Evolutionary conservation across 306 rosid genomes (phyloP).

Genomic region (Pterocarpus macrocarpus): DNA sequence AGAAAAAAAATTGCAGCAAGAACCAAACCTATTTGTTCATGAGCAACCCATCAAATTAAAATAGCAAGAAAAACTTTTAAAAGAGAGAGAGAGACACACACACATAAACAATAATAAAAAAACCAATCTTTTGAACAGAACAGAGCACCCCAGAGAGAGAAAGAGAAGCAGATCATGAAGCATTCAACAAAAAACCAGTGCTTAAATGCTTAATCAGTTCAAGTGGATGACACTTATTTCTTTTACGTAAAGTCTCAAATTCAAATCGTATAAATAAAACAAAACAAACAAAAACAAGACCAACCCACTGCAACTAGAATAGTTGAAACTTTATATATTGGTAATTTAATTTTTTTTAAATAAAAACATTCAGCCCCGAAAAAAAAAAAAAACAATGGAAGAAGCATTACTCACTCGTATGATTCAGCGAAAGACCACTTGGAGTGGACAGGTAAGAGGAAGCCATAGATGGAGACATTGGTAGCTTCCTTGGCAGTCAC

Average conservation of each 20-base stretch:
- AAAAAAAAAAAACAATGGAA: background rate
- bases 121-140: background rate
- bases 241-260: no score
- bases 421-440: constrained; percentile 86
- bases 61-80: background rate
- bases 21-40: background rate
- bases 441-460: constrained; percentile 71
- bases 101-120: no score
- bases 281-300: no score
- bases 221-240: no score
- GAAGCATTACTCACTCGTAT: constrained; percentile 61
- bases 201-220: no score
- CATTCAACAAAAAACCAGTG: background rate
- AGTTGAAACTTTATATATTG: no score
- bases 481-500: constrained; percentile 73
- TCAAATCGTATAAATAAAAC: no score
- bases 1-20: background rate
- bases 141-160: background rate
- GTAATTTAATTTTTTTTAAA: no score
- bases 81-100: background rate
- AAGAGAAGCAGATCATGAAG: constrained; percentile 9
- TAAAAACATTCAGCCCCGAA: no score
- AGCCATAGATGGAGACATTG: constrained; percentile 68
- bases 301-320: no score
- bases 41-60: constrained; percentile 9